Evolutionary conservation across 345 rosid species (phyloP).

Genomic region (Melaleuca alternifolia): DNA sequence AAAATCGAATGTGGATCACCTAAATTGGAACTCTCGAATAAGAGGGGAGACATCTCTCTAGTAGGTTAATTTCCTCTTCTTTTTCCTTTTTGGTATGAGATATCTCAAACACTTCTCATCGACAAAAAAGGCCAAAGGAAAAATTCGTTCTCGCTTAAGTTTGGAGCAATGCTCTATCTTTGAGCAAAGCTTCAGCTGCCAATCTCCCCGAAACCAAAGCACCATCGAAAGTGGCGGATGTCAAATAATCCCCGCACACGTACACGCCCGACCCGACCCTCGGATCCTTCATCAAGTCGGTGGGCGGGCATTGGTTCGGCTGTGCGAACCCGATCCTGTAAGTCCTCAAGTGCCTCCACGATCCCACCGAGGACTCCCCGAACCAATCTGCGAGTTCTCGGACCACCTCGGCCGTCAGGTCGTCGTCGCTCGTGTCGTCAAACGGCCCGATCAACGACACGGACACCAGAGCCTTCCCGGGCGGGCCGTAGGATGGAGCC

Average conservation of each 20-base stretch:
- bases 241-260: constrained; percentile 65
- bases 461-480: constrained; percentile 57
- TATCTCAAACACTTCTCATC: background rate
- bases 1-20: background rate
- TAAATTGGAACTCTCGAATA: background rate
- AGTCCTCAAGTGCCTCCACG: constrained; percentile 73
- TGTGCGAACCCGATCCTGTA: constrained; percentile 68
- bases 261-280: constrained; percentile 34
- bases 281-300: constrained; percentile 49
- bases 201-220: constrained; percentile 78
- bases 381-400: constrained; percentile 72
- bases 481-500: constrained; percentile 63
- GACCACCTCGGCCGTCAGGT: constrained; percentile 35
- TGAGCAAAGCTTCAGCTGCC: constrained; percentile 68
- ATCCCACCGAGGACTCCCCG: constrained; percentile 28
- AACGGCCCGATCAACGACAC: constrained; percentile 71
- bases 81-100: background rate
- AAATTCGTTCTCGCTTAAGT: background rate
- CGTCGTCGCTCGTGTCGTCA: constrained; percentile 37
- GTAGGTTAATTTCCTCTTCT: no score
- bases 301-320: constrained; percentile 80
- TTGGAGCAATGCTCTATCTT: constrained; percentile 13
- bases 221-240: constrained; percentile 83
- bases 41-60: background rate
- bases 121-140: background rate